Evolutionary conservation across 2,329 filamentous ascomycete species (phyloP).

Genomic region (Exophiala calicioides): DNA sequence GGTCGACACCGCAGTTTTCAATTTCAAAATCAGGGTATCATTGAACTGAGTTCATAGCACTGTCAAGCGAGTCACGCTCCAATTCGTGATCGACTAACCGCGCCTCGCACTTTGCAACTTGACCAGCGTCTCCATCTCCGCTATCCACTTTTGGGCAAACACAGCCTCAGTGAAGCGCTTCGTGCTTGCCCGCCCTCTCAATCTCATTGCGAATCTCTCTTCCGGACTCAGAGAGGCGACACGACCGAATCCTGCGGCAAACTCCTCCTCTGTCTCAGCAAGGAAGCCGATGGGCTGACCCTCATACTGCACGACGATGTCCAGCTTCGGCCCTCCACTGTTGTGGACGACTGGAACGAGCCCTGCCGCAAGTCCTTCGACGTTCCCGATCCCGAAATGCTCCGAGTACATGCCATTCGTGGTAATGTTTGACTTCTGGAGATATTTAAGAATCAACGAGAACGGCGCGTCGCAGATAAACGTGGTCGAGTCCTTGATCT

Average conservation of each 20-base stretch:
- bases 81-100: not conserved
- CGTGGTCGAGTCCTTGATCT: constrained; percentile 78
- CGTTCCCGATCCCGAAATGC: constrained; percentile 97
- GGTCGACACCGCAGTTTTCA: too few species aligned
- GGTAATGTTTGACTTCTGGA: constrained; percentile 75
- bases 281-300: constrained; percentile 83
- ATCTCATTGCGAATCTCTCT: constrained; percentile 72
- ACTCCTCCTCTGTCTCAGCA: constrained; percentile 74
- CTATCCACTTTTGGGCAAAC: constrained; percentile 77
- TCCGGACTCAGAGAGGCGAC: constrained; percentile 61
- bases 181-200: constrained; percentile 74
- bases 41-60: constrained; percentile 9
- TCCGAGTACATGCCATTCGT: constrained; percentile 99
- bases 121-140: constrained; percentile 73
- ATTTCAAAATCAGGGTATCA: constrained; percentile 17
- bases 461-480: constrained; percentile 91
- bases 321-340: constrained; percentile 86
- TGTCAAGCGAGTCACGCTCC: not conserved
- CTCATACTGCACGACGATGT: constrained; percentile 83
- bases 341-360: constrained; percentile 91
- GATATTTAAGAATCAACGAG: constrained; percentile 79
- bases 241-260: constrained; percentile 75
- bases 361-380: constrained; percentile 96
- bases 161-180: constrained; percentile 83
- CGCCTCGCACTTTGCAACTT: constrained; percentile 32